phyloP scores from a whole-genome alignment of 371 early-diverging fungal genomes.

The Coemansia linderi region DNA sequence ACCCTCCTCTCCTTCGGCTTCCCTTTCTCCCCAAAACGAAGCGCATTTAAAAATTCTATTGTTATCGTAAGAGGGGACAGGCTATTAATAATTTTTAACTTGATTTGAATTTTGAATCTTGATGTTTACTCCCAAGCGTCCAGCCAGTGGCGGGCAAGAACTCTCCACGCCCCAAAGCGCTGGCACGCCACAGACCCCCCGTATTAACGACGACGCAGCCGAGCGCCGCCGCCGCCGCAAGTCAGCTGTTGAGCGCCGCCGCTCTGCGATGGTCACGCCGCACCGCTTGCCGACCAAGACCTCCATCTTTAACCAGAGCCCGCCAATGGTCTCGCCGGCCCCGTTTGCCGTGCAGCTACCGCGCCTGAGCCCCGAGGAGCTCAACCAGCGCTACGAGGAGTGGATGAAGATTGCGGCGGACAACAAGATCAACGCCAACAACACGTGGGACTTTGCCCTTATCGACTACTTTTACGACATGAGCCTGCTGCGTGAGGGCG shows the following conservation, averaged over 20 bases:
- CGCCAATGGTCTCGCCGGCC: constrained; percentile 39
- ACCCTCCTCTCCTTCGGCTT: neutral
- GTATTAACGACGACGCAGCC: constrained; percentile 54
- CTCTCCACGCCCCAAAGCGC: constrained; percentile 38
- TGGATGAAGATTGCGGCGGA: constrained; percentile 98
- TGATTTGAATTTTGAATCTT: neutral
- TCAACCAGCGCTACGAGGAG: constrained; percentile 77
- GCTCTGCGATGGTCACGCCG: constrained; percentile 52
- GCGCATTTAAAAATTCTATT: neutral
- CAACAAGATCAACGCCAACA: constrained; percentile 97
- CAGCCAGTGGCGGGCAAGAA: constrained; percentile 19
- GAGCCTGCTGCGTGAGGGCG: constrained; percentile 90
- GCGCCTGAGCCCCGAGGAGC: constrained; percentile 55
- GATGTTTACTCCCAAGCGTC: constrained; percentile 47
- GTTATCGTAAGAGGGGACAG: neutral
- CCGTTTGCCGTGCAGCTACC: constrained; percentile 55
- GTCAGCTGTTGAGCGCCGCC: constrained; percentile 52
- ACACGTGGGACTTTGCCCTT: constrained; percentile 97
- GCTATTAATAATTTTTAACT: neutral
- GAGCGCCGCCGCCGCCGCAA: constrained; percentile 55
- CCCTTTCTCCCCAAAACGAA: constrained; percentile 1
- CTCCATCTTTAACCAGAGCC: constrained; percentile 39
- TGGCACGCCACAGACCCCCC: constrained; percentile 36
- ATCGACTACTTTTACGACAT: constrained; percentile 99
- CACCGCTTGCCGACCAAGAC: constrained; percentile 33